Conservation (phyloP, 192 early-diverging fungal genomes). For the Fimicolochytrium jonesii region DNA sequence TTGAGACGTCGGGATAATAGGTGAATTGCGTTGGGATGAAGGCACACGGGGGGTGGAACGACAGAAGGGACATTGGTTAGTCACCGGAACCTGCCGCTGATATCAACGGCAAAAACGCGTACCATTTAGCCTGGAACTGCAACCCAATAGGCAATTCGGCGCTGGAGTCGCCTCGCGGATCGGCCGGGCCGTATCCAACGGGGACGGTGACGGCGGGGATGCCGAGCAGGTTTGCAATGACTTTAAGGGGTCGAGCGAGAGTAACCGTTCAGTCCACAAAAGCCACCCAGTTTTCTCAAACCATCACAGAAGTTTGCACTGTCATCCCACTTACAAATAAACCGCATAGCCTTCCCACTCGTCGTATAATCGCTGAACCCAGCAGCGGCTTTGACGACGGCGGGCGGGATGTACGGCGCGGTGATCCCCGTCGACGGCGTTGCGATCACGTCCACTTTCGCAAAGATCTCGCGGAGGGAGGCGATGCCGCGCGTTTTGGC, state of each 20-base stretch:
- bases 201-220: conserved; percentile 62
- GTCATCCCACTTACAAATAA: conserved; percentile 36
- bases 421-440: conserved; percentile 57
- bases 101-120: background rate
- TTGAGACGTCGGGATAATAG: too few species aligned
- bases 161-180: too few species aligned
- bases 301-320: too few species aligned
- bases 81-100: background rate
- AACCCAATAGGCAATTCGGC: conserved; percentile 62
- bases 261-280: background rate
- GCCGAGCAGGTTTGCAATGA: conserved; percentile 61
- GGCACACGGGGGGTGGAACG: too few species aligned
- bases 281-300: background rate
- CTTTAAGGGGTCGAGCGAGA: background rate
- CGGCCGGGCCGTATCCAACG: conserved; percentile 45
- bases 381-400: conserved; percentile 32
- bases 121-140: conserved; percentile 69
- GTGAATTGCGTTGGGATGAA: too few species aligned
- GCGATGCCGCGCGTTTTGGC: conserved; percentile 54
- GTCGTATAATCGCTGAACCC: conserved; percentile 55
- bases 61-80: conserved; percentile 1
- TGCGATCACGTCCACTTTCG: conserved; percentile 56
- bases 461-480: conserved; percentile 44
- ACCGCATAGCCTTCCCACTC: conserved; percentile 53
- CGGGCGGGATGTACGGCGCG: conserved; percentile 47